Evolutionary conservation across 2,329 filamentous ascomycete species (phyloP), one percentile per base, ranked within the genome.

Genomic region (Ophiostoma perfectum): DNA sequence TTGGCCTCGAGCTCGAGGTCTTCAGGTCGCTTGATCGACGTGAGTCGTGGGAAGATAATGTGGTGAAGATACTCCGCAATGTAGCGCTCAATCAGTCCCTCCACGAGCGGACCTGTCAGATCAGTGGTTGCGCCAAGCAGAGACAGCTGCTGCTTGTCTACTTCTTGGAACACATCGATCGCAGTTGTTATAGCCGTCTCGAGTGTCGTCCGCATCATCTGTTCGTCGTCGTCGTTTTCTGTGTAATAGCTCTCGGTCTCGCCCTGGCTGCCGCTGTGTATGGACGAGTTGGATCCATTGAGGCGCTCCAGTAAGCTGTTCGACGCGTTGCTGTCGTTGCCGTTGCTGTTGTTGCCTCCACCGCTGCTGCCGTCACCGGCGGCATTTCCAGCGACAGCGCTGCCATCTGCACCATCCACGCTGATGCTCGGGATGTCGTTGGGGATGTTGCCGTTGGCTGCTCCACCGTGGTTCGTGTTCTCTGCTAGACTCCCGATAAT

Each of bases 61-160:
- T 94, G 90, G 74, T 99, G 94, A 6, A 98, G 87, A 76, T 97
- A 94, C 76, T 98, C 95, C 0, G 92, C 88, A 58, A 99, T 88
- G 78, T 99, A 97, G 64, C 93, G 89, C 78, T 99, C 95, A 72
- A 99, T 97, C 74, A 99, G 83, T 70, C 91, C 88, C 79, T 99
- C 96, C 1, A 99, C 93, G 8, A 96, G 81, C 1, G 93, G 92
- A 0, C 95, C 94, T 0, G 95, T 98, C 66, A 99, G 80, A 75
- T 97, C 93, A 2, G 96, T 99, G 1, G 93, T 97, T 4, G 93
- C 91, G 18, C 93, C 95, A 4, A 99, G 83, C 47, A 96, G 83
- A 3, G 94, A 97, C 41, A 99, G 81, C 74, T 98, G 95, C 74
- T 96, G 92, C 77, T 97, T 97, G 76, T 99, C 95, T 5, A 99